phyloP scores from a whole-genome alignment of 345 rosid genomes.

The Pistacia vera region DNA sequence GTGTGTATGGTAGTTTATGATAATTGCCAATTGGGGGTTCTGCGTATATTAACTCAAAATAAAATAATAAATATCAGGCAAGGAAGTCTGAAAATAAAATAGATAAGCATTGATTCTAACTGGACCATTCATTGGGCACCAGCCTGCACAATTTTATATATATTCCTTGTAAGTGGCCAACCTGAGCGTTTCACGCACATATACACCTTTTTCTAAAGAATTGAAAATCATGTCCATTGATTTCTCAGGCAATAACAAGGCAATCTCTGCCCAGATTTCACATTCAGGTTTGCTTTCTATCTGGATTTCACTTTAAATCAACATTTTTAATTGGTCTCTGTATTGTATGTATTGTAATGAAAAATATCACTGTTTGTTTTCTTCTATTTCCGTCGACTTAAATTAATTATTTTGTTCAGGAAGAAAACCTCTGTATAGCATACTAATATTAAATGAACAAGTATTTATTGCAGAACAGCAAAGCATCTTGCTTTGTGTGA shows the following conservation, averaged over 20 bases:
- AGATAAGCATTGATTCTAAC: too few relatives aligned
- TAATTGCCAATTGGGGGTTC: too few relatives aligned
- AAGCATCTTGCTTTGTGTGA: neutral
- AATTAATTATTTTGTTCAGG: neutral
- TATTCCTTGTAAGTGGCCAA: too few relatives aligned
- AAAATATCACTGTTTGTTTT: too few relatives aligned
- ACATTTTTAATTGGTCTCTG: neutral
- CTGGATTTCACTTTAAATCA: constrained; percentile 6
- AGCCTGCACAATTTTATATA: too few relatives aligned
- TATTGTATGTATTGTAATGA: too few relatives aligned
- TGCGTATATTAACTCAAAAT: too few relatives aligned
- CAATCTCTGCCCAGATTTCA: constrained; percentile 6
- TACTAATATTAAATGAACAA: neutral
- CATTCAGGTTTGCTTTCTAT: constrained; percentile 12
- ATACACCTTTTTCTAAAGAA: neutral
- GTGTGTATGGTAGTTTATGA: too few relatives aligned
- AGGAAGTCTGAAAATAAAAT: too few relatives aligned
- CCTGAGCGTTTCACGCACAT: neutral
- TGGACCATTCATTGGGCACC: too few relatives aligned
- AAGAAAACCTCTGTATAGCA: neutral
- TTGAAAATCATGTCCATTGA: neutral
- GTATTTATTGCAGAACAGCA: neutral
- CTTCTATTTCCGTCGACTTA: too few relatives aligned
- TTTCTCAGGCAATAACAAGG: constrained; percentile 5
- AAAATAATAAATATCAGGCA: too few relatives aligned